Evolutionary conservation across 306 rosid genomes (phyloP).

Genomic region (Citrullus mucosospermus): DNA sequence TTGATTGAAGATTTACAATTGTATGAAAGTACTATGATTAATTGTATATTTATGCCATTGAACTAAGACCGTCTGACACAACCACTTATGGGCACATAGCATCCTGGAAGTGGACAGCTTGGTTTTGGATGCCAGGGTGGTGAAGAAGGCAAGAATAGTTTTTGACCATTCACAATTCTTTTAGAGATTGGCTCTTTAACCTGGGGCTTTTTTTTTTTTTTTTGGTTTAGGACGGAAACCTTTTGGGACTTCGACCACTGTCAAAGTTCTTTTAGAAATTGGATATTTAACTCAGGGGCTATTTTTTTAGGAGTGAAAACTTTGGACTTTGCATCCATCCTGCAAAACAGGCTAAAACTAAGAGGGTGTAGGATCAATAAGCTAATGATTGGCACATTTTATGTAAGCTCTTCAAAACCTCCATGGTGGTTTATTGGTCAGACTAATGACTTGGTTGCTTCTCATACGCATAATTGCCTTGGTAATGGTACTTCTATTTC

Average conservation of each 20-base stretch:
- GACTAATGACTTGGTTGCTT: no score
- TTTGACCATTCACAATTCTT: background rate
- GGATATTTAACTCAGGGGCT: background rate
- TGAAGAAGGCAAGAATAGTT: background rate
- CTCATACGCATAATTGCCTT: no score
- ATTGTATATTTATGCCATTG: background rate
- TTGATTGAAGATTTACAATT: background rate
- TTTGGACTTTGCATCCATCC: background rate
- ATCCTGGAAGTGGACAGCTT: no score
- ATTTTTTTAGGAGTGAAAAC: background rate
- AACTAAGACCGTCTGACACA: background rate
- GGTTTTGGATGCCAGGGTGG: no score
- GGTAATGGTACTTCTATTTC: no score
- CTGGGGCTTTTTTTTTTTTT: no score
- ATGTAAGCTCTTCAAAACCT: background rate
- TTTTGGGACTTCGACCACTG: background rate
- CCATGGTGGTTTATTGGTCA: background rate
- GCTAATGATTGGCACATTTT: background rate
- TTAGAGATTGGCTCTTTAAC: no score
- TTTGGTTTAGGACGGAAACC: no score
- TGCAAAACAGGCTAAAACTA: background rate
- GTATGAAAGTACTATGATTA: background rate
- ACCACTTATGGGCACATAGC: background rate
- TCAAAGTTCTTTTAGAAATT: background rate
- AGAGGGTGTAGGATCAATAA: background rate